Evolutionary conservation across 1,139 yeast species (phyloP).

Genomic region (Saccharomyces hybrid): DNA sequence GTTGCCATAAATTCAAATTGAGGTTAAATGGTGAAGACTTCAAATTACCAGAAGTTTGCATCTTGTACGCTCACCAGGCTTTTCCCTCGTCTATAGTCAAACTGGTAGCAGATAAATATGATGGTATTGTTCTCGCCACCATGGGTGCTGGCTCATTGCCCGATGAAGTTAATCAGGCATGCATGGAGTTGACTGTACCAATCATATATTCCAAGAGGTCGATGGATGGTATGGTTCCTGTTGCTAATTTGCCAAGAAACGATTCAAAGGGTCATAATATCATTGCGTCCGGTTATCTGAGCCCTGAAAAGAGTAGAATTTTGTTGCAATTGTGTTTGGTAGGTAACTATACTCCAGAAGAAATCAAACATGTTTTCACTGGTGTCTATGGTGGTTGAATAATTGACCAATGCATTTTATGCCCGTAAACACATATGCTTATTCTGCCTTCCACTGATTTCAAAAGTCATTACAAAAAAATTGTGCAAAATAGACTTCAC

Average conservation of each 20-base stretch:
- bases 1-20: conserved; percentile 39
- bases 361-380: conserved; percentile 42
- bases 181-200: conserved; percentile 38
- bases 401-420: background rate
- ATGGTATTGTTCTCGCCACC: conserved; percentile 57
- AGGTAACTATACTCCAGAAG: conserved; percentile 36
- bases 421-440: background rate
- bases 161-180: conserved; percentile 40
- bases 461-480: background rate
- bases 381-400: conserved; percentile 40
- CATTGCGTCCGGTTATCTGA: conserved; percentile 59
- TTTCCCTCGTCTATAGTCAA: conserved; percentile 43
- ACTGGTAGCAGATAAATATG: conserved; percentile 38
- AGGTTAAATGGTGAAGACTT: conserved; percentile 23
- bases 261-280: conserved; percentile 20
- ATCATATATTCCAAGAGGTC: conserved; percentile 58
- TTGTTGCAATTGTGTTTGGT: conserved; percentile 52
- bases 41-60: conserved; percentile 37
- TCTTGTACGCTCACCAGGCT: conserved; percentile 56
- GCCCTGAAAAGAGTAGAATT: conserved; percentile 60
- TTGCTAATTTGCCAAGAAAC: conserved; percentile 39
- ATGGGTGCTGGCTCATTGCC: conserved; percentile 67
- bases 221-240: conserved; percentile 55
- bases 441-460: background rate
- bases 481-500: background rate